Conservation (phyloP, 2,329 filamentous ascomycete genomes). For the Fusarium odoratissimum region DNA sequence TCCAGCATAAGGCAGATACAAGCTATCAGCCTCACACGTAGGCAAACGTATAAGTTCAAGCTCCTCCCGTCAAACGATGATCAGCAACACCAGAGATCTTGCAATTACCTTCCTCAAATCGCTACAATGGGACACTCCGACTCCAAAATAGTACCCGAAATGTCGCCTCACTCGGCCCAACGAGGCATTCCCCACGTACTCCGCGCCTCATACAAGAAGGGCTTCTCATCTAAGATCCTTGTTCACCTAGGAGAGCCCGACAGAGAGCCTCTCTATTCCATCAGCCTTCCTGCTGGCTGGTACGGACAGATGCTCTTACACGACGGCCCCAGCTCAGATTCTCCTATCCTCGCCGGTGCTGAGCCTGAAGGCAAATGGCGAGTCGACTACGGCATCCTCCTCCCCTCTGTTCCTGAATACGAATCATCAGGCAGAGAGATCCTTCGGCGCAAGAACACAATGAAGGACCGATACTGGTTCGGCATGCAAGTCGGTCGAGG, state of each 20-base stretch:
- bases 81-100: neutral
- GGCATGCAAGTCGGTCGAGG: slow-evolving; percentile 6
- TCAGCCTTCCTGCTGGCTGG: neutral
- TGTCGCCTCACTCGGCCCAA: neutral
- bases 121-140: slow-evolving; percentile 10
- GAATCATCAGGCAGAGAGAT: neutral
- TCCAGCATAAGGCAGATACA: neutral
- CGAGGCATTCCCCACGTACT: slow-evolving; percentile 2
- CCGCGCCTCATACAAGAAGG: slow-evolving; percentile 14
- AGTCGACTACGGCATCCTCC: slow-evolving; percentile 7
- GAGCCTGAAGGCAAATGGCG: neutral
- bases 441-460: neutral
- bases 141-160: neutral
- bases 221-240: slow-evolving; percentile 2
- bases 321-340: neutral
- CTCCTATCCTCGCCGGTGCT: neutral
- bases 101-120: neutral
- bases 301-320: slow-evolving; percentile 24
- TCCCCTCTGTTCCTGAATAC: neutral
- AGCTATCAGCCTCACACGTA: neutral
- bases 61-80: neutral
- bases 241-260: slow-evolving; percentile 11
- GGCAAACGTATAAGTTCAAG: fast-evolving
- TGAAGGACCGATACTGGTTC: slow-evolving; percentile 15
- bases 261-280: neutral